phyloP scores from a whole-genome alignment of 768 basidiomycete species.

The Psilocybe azurescens region DNA sequence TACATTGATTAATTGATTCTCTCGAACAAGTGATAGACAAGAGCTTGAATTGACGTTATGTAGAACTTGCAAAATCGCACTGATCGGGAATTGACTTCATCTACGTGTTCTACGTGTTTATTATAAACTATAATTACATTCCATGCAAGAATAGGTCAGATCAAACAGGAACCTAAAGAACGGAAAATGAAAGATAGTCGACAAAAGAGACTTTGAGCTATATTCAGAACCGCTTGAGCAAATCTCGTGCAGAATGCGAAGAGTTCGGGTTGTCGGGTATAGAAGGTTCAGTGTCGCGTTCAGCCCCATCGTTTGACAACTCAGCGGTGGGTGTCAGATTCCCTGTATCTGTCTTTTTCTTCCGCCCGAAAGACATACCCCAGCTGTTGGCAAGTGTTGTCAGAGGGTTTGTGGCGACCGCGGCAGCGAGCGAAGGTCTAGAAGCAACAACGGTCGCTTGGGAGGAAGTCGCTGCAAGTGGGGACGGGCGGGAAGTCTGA shows the following conservation, averaged over 20 bases:
- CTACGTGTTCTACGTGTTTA: conserved; percentile 10
- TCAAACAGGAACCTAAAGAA: not conserved
- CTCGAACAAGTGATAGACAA: not conserved
- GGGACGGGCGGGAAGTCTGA: conserved; percentile 56
- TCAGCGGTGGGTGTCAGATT: conserved; percentile 32
- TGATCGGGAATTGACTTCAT: not conserved
- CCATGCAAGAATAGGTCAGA: conserved; percentile 22
- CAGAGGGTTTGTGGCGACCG: conserved; percentile 52
- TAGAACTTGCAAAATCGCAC: not conserved
- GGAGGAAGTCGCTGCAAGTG: conserved; percentile 38
- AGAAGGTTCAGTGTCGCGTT: conserved; percentile 13
- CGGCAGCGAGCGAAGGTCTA: conserved; percentile 17
- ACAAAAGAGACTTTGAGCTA: not conserved
- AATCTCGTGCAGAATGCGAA: conserved; percentile 39
- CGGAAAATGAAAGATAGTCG: conserved; percentile 7
- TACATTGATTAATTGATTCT: not conserved
- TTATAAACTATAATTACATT: conserved; percentile 19
- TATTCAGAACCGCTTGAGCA: conserved; percentile 41
- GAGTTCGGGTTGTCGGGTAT: conserved; percentile 19
- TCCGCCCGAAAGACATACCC: conserved; percentile 68
- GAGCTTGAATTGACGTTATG: not conserved
- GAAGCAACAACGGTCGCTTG: conserved; percentile 27
- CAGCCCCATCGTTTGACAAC: conserved; percentile 29
- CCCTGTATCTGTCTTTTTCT: conserved; percentile 43
- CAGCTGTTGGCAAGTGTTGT: conserved; percentile 67